Evolutionary conservation across 2,329 filamentous ascomycete genomes (phyloP).

Genomic region (Pseudopyrenochaeta lycopersici): DNA sequence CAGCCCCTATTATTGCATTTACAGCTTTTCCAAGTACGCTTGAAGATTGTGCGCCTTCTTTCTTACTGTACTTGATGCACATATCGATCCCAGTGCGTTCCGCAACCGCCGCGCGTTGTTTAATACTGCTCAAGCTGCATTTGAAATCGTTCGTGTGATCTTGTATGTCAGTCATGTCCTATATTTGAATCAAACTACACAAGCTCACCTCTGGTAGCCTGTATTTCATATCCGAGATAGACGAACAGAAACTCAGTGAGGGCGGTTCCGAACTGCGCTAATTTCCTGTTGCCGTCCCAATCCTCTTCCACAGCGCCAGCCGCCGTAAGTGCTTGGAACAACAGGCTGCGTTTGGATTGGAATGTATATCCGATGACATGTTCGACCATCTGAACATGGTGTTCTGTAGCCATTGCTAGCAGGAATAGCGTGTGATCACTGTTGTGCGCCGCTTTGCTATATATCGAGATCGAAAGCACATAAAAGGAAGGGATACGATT

Average conservation of each 20-base stretch:
- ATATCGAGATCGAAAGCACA: no score
- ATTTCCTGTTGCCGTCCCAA: conserved; percentile 3
- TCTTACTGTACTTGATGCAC: conserved; percentile 1
- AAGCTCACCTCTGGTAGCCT: not conserved
- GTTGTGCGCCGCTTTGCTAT: no score
- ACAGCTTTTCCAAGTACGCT: conserved; percentile 4
- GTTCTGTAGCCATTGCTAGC: not conserved
- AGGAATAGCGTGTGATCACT: no score
- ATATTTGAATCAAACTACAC: not conserved
- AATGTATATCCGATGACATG: not conserved
- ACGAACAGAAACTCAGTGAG: conserved; percentile 1
- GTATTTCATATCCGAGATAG: conserved; percentile 1
- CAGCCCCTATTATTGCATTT: conserved; percentile 7
- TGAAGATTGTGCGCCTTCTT: conserved; percentile 1
- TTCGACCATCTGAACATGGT: not conserved
- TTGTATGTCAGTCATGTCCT: not conserved
- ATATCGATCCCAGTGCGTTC: not conserved
- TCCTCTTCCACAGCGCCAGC: conserved; percentile 8
- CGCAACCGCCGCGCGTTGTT: conserved; percentile 4
- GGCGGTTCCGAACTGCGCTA: conserved; percentile 1
- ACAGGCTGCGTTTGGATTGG: not conserved
- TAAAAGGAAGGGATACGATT: no score
- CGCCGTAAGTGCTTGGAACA: conserved; percentile 4
- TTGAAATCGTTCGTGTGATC: conserved; percentile 3
- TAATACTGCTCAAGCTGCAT: conserved; percentile 1